Evolutionary conservation across 2,329 filamentous ascomycete species (phyloP), one percentile per base, ranked within the genome.

Genomic region (Pyricularia pennisetigena): DNA sequence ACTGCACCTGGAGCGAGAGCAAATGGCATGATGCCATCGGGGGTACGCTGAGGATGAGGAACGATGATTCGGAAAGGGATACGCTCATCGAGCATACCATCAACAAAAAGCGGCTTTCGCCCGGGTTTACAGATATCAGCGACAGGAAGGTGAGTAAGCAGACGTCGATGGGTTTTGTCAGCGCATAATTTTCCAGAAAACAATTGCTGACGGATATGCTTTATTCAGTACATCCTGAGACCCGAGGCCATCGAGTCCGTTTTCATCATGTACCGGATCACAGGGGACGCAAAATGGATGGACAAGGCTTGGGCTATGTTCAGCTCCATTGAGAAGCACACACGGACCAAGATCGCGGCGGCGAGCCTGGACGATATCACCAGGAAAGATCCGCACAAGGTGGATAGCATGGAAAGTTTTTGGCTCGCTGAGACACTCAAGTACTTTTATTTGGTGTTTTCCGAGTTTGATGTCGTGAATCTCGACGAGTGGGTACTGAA

Each of bases 211-310:
- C 59, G 20, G 12, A 3, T 1, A 14, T 61, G 12, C 5, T 7
- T 16, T 6, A 2, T 28, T 20, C 23, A 66, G 68, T 92, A 91
- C 74, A 85, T 90, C 32, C 81, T 92, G 63, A 84, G 89, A 69
- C 91, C 91, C 24, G 91, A 94, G 78, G 91, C 91, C 2, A 92
- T 94, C 68, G 91, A 94, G 79, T 90, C 88, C 16, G 86, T 95
- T 4, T 94, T 92, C 76, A 85, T 92, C 74, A 86, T 94, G 81
- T 92, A 90, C 76, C 86, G 90, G 69, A 82, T 92, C 69, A 93
- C 90, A 0, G 90, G 90, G 29, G 86, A 91, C 71, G 72, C 81
- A 1, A 79, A 81, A 65, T 90, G 88, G 83, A 86, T 86, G 74
- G 84, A 90, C 69, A 87, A 87, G 74, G 90, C 89, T 1, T 93